phyloP scores from a whole-genome alignment of 2,329 filamentous ascomycete genomes.

The Penicillium sp. region DNA sequence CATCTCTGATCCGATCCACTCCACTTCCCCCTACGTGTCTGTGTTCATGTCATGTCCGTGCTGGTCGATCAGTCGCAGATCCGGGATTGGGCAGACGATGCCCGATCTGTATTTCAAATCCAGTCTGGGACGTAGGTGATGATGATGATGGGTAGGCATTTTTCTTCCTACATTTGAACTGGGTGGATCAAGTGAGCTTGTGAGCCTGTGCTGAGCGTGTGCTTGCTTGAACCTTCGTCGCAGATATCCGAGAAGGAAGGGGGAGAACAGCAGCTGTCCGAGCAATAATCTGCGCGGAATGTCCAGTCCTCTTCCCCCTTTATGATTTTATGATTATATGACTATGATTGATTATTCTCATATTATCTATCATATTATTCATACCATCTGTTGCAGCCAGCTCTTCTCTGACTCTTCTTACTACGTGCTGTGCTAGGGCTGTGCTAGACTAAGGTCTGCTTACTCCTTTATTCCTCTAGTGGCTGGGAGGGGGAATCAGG shows the following conservation, averaged over 20 bases:
- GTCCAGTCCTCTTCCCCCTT: slow-evolving; percentile 4
- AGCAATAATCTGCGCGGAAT: slow-evolving; percentile 18
- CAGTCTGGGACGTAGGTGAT: not conserved
- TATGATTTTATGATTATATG: not conserved
- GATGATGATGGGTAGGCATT: no score
- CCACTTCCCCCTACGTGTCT: not conserved
- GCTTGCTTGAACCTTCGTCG: not conserved
- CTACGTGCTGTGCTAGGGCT: not conserved
- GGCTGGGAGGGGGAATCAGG: not conserved
- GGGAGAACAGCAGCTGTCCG: slow-evolving; percentile 16
- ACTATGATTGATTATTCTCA: not conserved
- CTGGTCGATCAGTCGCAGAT: slow-evolving; percentile 9
- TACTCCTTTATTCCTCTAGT: not conserved
- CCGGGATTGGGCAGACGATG: slow-evolving; percentile 20
- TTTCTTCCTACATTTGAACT: not conserved
- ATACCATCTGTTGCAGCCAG: no score
- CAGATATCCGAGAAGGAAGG: slow-evolving; percentile 9
- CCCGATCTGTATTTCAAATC: slow-evolving; percentile 9
- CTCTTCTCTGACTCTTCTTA: not conserved
- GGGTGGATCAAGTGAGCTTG: not conserved
- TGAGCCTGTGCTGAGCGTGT: not conserved
- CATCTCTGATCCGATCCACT: slow-evolving; percentile 1
- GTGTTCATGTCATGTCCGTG: not conserved
- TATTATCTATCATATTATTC: not conserved
- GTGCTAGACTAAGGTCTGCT: not conserved